Percentiles rank a stretch among this genome's conserved stretches.
Evolutionary conservation across 352 stramenopile species (phyloP).

Genomic region (Plasmopara viticola): DNA sequence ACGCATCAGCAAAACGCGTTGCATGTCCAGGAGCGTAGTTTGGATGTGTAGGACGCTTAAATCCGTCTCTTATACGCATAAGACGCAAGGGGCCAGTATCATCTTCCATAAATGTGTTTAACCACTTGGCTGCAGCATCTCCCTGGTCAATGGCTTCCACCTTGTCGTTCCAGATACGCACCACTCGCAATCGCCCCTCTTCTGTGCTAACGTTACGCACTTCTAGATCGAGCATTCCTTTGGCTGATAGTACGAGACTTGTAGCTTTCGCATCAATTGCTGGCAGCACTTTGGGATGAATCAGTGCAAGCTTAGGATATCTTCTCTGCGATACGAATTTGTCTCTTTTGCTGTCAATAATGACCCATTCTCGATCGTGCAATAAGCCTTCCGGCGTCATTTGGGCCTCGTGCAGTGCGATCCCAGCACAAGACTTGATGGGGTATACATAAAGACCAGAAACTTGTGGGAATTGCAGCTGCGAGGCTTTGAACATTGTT

Average conservation of each 20-base stretch:
- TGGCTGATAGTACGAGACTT: conserved; percentile 48
- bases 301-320: conserved; percentile 56
- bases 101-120: too few relatives aligned
- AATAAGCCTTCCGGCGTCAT: conserved; percentile 53
- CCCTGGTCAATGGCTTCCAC: too few relatives aligned
- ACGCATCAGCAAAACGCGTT: conserved; percentile 69
- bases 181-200: too few relatives aligned
- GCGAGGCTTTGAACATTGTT: neutral
- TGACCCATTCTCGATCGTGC: conserved; percentile 74
- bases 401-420: conserved; percentile 36
- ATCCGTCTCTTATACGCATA: too few relatives aligned
- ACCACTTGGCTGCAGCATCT: too few relatives aligned
- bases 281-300: conserved; percentile 52
- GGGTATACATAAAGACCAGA: conserved; percentile 68
- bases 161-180: too few relatives aligned
- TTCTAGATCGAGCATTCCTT: conserved; percentile 51
- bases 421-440: conserved; percentile 75
- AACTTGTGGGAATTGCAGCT: conserved; percentile 32
- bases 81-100: too few relatives aligned
- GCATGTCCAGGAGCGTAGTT: conserved; percentile 59
- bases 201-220: conserved; percentile 25
- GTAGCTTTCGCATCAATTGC: conserved; percentile 24
- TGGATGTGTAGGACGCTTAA: conserved; percentile 20
- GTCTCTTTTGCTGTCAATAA: conserved; percentile 49
- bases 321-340: conserved; percentile 72